A percentile compares a stretch with the other conserved stretches of the same genome.
These are phyloP conservation scores for Juncus inflexus DNA, from an alignment of 176 grass and related monocot genomes.

Conservation along the genomic window DNA sequence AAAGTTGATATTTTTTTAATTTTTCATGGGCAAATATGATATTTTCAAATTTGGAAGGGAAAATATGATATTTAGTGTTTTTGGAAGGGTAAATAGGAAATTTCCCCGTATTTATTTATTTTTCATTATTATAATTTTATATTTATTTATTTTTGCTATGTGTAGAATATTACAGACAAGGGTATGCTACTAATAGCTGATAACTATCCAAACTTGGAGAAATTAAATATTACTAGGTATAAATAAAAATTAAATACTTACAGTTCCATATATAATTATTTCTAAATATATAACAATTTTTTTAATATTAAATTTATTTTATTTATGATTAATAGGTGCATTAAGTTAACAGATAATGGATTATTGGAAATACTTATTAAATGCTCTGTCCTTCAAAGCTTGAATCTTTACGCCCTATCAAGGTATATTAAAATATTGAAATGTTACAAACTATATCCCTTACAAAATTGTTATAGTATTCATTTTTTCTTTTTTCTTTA, in stretches of 20 bases:
- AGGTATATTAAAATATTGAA: slow-evolving; percentile 32
- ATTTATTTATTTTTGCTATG: slow-evolving; percentile 18
- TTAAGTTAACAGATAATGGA: slow-evolving; percentile 80
- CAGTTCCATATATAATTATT: background rate
- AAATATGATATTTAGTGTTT: too few relatives aligned
- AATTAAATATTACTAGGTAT: slow-evolving; percentile 89
- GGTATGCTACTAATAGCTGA: slow-evolving; percentile 57
- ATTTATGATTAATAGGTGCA: slow-evolving; percentile 48
- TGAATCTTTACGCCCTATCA: slow-evolving; percentile 91
- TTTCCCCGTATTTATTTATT: slow-evolving; percentile 10
- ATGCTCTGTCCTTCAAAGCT: slow-evolving; percentile 75
- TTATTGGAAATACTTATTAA: slow-evolving; percentile 61
- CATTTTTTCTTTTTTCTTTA: slow-evolving; percentile 38
- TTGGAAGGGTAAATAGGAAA: background rate
- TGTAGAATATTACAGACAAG: slow-evolving; percentile 74
- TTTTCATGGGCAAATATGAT: too few relatives aligned
- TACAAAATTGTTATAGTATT: slow-evolving; percentile 24
- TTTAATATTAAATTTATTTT: slow-evolving; percentile 7
- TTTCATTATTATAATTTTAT: slow-evolving; percentile 17
- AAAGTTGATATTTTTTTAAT: too few relatives aligned
- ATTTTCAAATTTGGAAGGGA: too few relatives aligned
- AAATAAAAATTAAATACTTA: too few relatives aligned
- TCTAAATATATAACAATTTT: background rate
- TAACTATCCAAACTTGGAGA: slow-evolving; percentile 54
- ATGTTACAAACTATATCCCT: slow-evolving; percentile 1